These are phyloP conservation scores for Volvariella surrecta DNA, from an alignment of 1,284 basidiomycete genomes.

Conservation along the genomic window DNA sequence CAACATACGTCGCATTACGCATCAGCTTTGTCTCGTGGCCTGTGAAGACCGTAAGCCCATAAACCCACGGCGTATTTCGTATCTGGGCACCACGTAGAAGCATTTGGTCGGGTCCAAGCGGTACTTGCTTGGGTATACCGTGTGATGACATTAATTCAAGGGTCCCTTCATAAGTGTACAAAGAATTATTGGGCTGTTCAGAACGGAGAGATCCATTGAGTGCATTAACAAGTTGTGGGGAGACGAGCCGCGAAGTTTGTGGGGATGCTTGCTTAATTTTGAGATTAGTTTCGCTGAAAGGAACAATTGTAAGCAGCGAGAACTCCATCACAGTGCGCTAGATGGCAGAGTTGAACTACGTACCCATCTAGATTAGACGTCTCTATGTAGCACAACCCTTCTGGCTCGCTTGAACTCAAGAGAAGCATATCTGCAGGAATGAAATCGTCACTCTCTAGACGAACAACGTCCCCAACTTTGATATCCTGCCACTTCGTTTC, in stretches of 20 bases:
- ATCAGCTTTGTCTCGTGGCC: constrained; percentile 99
- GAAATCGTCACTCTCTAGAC: constrained; percentile 88
- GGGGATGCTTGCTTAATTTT: constrained; percentile 97
- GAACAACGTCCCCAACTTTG: constrained; percentile 86
- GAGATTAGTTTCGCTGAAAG: constrained; percentile 85
- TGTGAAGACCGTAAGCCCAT: constrained; percentile 91
- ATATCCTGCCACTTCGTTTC: constrained; percentile 86
- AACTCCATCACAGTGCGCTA: too few species aligned
- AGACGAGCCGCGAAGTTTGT: constrained; percentile 72
- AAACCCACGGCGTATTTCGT: constrained; percentile 95
- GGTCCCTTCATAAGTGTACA: constrained; percentile 93
- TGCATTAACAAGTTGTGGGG: constrained; percentile 66
- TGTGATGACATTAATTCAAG: constrained; percentile 56
- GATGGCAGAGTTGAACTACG: constrained; percentile 17
- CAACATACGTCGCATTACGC: constrained; percentile 85
- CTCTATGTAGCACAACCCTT: constrained; percentile 96
- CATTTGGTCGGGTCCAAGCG: constrained; percentile 92
- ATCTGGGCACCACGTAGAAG: constrained; percentile 92
- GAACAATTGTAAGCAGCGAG: neutral
- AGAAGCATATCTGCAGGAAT: constrained; percentile 95
- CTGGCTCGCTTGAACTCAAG: constrained; percentile 88
- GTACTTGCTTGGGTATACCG: constrained; percentile 71
- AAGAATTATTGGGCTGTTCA: constrained; percentile 95
- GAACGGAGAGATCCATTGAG: constrained; percentile 83
- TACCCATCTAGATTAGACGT: constrained; percentile 96